phyloP scores from a whole-genome alignment of 345 rosid genomes.

The Melaleuca quinquenervia region DNA sequence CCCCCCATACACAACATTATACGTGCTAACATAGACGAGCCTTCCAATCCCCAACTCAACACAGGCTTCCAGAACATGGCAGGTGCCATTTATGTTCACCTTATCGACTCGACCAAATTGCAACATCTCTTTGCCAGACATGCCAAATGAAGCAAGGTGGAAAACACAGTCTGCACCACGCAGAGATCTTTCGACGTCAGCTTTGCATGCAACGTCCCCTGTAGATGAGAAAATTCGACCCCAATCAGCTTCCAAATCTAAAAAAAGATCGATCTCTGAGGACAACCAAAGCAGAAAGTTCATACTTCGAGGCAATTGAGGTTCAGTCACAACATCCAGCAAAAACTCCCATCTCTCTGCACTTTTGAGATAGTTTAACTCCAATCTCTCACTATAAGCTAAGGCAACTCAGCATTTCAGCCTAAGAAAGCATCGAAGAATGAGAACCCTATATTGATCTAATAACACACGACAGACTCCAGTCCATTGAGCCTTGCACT shows the following conservation, averaged over 20 bases:
- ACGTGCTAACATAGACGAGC: slow-evolving; percentile 78
- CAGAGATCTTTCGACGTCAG: slow-evolving; percentile 56
- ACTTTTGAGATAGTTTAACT: not conserved
- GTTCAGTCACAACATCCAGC: not conserved
- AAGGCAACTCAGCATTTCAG: not conserved
- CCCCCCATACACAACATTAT: slow-evolving; percentile 88
- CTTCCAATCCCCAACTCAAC: slow-evolving; percentile 49
- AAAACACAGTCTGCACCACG: slow-evolving; percentile 70
- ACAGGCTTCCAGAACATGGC: slow-evolving; percentile 64
- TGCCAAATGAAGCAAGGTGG: slow-evolving; percentile 87
- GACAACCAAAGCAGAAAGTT: not conserved
- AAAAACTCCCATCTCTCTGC: not conserved
- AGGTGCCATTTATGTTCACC: slow-evolving; percentile 79
- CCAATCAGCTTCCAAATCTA: not conserved
- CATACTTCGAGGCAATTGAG: not conserved
- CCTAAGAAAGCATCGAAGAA: not conserved
- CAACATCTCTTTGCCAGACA: slow-evolving; percentile 95
- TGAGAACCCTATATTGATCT: not conserved
- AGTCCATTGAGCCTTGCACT: not conserved
- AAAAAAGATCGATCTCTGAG: not conserved
- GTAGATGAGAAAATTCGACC: not conserved
- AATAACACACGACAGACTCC: not conserved
- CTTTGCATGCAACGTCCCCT: slow-evolving; percentile 52
- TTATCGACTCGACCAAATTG: slow-evolving; percentile 72
- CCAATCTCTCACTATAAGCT: not conserved